Base-by-base conservation (phyloP, 805 yeast genomes). In the Danielozyma ontarioensis region DNA sequence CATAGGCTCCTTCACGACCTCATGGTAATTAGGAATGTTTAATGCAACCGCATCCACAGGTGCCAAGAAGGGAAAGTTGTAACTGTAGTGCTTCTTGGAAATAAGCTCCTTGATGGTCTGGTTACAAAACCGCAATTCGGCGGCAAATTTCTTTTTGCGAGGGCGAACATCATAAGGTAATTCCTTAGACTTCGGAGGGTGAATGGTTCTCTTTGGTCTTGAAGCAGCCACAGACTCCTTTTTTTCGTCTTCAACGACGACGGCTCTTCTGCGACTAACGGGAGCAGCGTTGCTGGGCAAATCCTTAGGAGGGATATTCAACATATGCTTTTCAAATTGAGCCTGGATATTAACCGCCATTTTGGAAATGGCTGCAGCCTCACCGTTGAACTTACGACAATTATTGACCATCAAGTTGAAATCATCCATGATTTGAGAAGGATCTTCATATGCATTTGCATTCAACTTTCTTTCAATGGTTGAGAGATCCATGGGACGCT, bases 11-110 rank as follows among this genome's bases (percentile, higher is more conserved):
- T 86, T 87, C 37, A 93, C 81, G 36, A 86, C 67, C 48, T 90
- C 94, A 46, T 76, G 75, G 58, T 93, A 93, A 28, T 88, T 78
- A 18, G 98, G 98, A 45, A 95, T 81, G 50, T 86, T 87, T 51
- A 90, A 72, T 12, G 96, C 95, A 21, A 89, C 88, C 0, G 96
- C 93, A 58, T 93, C 97, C 27, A 93, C 98, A 1, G 98, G 97
- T 38, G 76, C 82, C 51, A 90, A 60, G 50, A 93, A 93, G 19
- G 98, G 97, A 62, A 81, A 93, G 44, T 90, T 80, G 52, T 83
- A 81, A 28, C 79, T 72, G 49, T 83, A 86, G 57, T 87, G 83
- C 62, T 87, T 89, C 59, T 90, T 90, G 13, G 84, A 76, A 37
- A 68, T 69, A 53, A 93, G 67, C 50, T 93, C 98, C 54, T 83